Base-by-base conservation (phyloP, 495 filamentous ascomycete species). In the Aspergillus sclerotioniger region DNA sequence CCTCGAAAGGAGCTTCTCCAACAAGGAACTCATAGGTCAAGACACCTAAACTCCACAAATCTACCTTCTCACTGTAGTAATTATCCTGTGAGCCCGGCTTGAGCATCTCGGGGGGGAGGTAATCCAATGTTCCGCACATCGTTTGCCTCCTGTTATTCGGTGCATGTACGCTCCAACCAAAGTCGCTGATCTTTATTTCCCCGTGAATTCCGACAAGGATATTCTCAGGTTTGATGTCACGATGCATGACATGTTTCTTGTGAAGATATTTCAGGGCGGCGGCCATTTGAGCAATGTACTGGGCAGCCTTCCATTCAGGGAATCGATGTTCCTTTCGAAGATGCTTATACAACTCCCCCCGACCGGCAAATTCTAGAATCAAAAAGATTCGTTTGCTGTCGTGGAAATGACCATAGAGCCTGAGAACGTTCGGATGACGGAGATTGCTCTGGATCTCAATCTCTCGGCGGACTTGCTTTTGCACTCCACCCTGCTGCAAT, bases 211-310 rank as follows among this genome's bases (percentile, higher is more conserved):
- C 94, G 37, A 98, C 87, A 15, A 98, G 85, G 62, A 98, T 98
- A 66, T 98, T 98, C 74, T 98, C 94, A 10, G 94, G 94, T 77
- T 98, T 98, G 77, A 98, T 98, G 63, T 98, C 94, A 45, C 94
- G 87, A 66, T 98, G 94, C 77, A 98, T 98, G 62, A 98, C 91
- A 69, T 98, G 94, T 77, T 98, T 98, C 69, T 90, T 90, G 76
- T 98, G 94, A 21, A 98, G 78, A 64, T 98, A 98, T 57, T 84
- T 85, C 62, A 98, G 76, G 20, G 94, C 94, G 45, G 89, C 86
- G 17, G 95, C 90, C 95, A 98, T 98, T 74, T 98, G 94, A n/a
- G 93, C 95, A 61, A 97, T 90, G 67, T 96, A 98, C 75, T 94
- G 87, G 28, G 93, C 92, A 44, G 95, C 95, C 71, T 93, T 94